Base-by-base conservation (phyloP, 441 rosid species). In the Erodium moschatum region DNA sequence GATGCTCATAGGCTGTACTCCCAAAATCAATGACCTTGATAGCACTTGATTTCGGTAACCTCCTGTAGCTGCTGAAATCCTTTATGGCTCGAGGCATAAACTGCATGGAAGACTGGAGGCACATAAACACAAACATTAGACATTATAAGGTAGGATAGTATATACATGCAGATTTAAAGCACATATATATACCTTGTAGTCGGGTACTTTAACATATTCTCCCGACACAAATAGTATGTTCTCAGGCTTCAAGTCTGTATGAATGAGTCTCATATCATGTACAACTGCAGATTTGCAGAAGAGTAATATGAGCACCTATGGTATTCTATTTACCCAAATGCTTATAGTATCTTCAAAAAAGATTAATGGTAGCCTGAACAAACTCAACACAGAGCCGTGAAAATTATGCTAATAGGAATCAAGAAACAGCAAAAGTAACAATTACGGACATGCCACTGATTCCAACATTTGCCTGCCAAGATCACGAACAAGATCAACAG, bases 381-480 rank as follows among this genome's bases (percentile, higher is more conserved):
- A 29, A 29, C 31, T 29, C 31, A 29, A 29, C 31, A 29, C 31
- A 0, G 31, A 29, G 31, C 31, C 31, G 31, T 29, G 31, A 29
- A 29, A 29, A 29, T 29, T 29, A 3, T 29, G 31, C 31, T 29
- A 29, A 29, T 29, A 29, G 2, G 31, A 29, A 29, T 29, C 4
- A 29, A 29, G 31, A 29, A 29, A 29, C 31, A 29, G 31, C 31
- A 88, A 29, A 29, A 29, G 31, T 29, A 29, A 29, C 31, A 29
- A 29, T 29, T 29, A 29, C 98, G 89, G 88, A 92, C 97, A 89
- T 87, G 97, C 97, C 69, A 92, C 95, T 85, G 89, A 89, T 80
- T 92, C 96, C 96, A 89, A 88, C 78, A 89, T 89, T 87, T 92
- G 97, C 86, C 90, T 88, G 87, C 90, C 96, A 83, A 89, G 85